Conservation (phyloP, 306 rosid genomes). For the Amphicarpaea edgeworthii region DNA sequence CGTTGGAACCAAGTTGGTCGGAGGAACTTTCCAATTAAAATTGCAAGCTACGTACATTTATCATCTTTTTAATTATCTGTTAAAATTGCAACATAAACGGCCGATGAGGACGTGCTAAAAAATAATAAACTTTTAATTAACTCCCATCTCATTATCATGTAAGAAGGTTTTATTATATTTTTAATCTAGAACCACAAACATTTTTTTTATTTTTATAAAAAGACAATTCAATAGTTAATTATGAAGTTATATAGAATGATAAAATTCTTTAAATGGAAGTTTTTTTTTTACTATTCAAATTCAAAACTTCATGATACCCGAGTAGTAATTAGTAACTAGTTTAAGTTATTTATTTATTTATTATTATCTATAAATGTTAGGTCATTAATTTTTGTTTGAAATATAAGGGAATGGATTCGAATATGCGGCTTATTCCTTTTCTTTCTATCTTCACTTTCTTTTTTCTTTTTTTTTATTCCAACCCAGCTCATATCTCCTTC, state of each 20-base stretch:
- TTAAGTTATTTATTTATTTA: too few relatives aligned
- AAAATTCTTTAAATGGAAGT: not conserved
- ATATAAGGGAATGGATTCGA: too few relatives aligned
- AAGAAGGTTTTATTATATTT: not conserved
- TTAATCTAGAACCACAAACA: too few relatives aligned
- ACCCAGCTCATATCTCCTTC: too few relatives aligned
- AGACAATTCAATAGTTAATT: not conserved
- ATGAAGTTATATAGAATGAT: not conserved
- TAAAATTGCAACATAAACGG: not conserved
- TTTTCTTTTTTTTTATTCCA: too few relatives aligned
- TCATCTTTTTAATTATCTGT: not conserved
- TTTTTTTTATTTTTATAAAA: not conserved
- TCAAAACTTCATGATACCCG: too few relatives aligned
- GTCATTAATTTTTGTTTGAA: too few relatives aligned
- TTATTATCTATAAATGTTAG: too few relatives aligned
- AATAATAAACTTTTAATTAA: conserved; percentile 24
- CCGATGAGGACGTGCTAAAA: conserved; percentile 34
- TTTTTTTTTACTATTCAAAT: not conserved
- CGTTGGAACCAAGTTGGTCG: not conserved
- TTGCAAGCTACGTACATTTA: not conserved
- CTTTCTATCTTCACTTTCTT: too few relatives aligned
- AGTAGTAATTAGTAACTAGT: too few relatives aligned
- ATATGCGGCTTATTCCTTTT: too few relatives aligned
- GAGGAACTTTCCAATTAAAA: not conserved
- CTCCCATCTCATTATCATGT: conserved; percentile 17